A percentile compares a stretch with the other conserved stretches of the same genome.
Conservation (phyloP, 306 rosid genomes). For the Sphenostylis stenocarpa region DNA sequence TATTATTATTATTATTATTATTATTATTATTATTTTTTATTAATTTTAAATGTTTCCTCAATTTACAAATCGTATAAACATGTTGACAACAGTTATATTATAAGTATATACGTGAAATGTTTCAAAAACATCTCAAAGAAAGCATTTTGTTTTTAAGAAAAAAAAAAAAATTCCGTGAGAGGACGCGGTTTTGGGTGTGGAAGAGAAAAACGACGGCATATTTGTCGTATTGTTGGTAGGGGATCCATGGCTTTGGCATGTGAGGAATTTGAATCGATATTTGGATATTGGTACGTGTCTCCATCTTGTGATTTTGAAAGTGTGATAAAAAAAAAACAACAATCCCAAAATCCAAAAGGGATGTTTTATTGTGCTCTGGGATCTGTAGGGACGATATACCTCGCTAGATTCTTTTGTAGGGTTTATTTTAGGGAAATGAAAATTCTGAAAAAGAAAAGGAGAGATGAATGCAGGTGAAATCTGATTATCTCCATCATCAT, state of each 20-base stretch:
- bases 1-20: too few relatives aligned
- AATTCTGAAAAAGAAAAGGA: not conserved
- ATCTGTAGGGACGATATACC: constrained; percentile 39
- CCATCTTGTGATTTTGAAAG: not conserved
- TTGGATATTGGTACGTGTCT: constrained; percentile 30
- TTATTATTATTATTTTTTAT: too few relatives aligned
- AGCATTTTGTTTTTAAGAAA: too few relatives aligned
- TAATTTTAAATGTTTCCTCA: too few relatives aligned
- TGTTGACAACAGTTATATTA: too few relatives aligned
- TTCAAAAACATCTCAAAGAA: too few relatives aligned
- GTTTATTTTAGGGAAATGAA: not conserved
- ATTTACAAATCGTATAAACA: too few relatives aligned
- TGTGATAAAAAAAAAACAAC: not conserved
- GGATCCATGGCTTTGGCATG: constrained; percentile 44
- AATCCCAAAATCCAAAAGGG: constrained; percentile 3
- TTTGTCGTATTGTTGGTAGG: constrained; percentile 46
- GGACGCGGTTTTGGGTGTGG: constrained; percentile 57
- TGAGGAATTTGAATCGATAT: constrained; percentile 32
- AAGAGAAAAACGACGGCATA: constrained; percentile 43
- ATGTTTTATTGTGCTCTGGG: constrained; percentile 31
- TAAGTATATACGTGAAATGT: too few relatives aligned
- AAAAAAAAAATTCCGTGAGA: constrained; percentile 9
- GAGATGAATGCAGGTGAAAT: constrained; percentile 36
- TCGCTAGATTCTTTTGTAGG: constrained; percentile 19
- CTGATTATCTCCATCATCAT: constrained; percentile 26